Evolutionary conservation across 441 rosid genomes (phyloP), one percentile per base, ranked within the genome.

Genomic region (Eruca vesicaria): DNA sequence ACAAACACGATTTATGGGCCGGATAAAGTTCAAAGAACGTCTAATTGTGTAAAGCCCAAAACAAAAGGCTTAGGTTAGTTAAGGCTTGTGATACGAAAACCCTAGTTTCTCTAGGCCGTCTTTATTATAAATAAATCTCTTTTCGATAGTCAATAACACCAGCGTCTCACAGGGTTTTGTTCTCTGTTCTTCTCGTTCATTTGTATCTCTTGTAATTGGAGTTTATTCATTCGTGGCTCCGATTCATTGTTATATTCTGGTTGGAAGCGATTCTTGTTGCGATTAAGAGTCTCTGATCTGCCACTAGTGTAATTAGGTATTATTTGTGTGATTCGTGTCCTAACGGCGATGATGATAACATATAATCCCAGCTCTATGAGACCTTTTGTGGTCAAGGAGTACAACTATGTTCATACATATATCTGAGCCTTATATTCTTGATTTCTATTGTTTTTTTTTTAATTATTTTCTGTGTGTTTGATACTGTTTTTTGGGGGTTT

Each of bases 361-460:
- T n/a, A 61, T 78, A 78, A 78, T 62, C 81, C 81, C 81, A 78
- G 78, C 81, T 78, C 81, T 78, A 78, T 32, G 81, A 78, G 81
- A 18, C 77, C 81, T 78, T 59, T 78, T 62, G 81, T 78, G 81
- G 81, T 23, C 81, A 3, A 68, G 78, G 81, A 78, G 4, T 78
- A 78, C 0, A 72, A 78, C 11, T 78, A 78, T 78, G 81, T 78
- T 78, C 81, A 50, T 78, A 28, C 73, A 67, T 72, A 0, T 72
- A 29, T 78, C 69, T 72, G 81, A 78, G 43, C 77, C 66, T 53
- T 2, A 6, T 1, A 15, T 48, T 48, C 55, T 48, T 48, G 52
- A n/a, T 43, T n/a, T 43, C 9, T 43, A 0, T 6, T 43, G 9
- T 43, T 43, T 5, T 4, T 38, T 28, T 28, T n/a, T n/a, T n/a